Percentiles rank a stretch among this genome's conserved stretches.
These are phyloP conservation scores for Citrus cavaleriei DNA, from an alignment of 345 rosid genomes.

Conservation along the genomic window DNA sequence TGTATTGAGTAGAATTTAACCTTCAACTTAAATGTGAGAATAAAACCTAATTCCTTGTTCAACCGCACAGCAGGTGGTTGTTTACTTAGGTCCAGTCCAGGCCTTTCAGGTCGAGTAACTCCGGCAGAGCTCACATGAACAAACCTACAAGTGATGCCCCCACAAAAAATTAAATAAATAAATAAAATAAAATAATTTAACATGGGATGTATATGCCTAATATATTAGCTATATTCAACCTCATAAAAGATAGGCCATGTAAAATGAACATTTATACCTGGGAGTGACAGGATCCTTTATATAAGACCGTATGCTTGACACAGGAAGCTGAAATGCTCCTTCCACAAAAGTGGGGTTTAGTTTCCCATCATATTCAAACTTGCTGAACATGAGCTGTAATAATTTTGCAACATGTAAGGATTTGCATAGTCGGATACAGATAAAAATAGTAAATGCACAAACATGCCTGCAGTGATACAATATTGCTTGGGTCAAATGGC, in stretches of 20 bases:
- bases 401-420: neutral
- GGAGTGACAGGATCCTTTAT: slow-evolving; percentile 79
- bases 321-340: slow-evolving; percentile 82
- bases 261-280: slow-evolving; percentile 38
- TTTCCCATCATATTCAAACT: slow-evolving; percentile 92
- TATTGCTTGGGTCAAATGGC: slow-evolving; percentile 64
- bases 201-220: neutral
- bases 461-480: slow-evolving; percentile 77
- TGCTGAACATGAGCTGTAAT: slow-evolving; percentile 95
- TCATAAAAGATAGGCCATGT: neutral
- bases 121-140: slow-evolving; percentile 96
- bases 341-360: slow-evolving; percentile 82
- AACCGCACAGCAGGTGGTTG: slow-evolving; percentile 97
- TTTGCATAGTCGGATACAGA: neutral
- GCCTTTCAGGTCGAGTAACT: slow-evolving; percentile 91
- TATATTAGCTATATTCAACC: neutral
- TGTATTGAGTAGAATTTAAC: slow-evolving; percentile 26
- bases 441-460: neutral
- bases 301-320: slow-evolving; percentile 59
- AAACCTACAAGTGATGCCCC: slow-evolving; percentile 47
- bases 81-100: slow-evolving; percentile 86
- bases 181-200: neutral
- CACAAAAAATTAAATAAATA: neutral
- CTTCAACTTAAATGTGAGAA: slow-evolving; percentile 88
- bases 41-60: slow-evolving; percentile 88